A percentile compares a stretch with the other conserved stretches of the same genome.
Evolutionary conservation across 192 early-diverging fungal genomes (phyloP).

Genomic region (Entomortierella beljakovae): DNA sequence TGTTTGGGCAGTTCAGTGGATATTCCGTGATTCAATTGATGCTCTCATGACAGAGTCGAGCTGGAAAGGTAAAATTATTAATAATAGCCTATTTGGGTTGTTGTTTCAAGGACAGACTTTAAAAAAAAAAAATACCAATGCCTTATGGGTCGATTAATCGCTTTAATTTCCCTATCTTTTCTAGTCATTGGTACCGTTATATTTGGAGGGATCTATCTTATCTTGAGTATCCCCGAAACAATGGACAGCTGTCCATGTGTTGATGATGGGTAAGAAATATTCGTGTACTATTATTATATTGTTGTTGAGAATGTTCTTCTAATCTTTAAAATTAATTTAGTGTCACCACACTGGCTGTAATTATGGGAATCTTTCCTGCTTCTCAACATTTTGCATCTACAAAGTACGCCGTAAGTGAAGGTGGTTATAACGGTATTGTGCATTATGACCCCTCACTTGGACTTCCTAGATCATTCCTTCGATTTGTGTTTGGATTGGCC

Average conservation of each 20-base stretch:
- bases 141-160: too few species aligned
- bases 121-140: too few species aligned
- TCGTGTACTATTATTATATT: background rate
- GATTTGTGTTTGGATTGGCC: conserved; percentile 60
- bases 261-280: conserved; percentile 65
- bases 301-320: background rate
- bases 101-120: too few species aligned
- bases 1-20: conserved; percentile 71
- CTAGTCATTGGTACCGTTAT: conserved; percentile 20
- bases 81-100: too few species aligned
- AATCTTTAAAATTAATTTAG: conserved; percentile 5
- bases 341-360: conserved; percentile 46
- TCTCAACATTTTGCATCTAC: conserved; percentile 46
- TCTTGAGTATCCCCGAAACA: conserved; percentile 67
- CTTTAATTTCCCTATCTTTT: background rate
- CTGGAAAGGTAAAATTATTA: conserved; percentile 39
- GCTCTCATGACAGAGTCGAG: conserved; percentile 40
- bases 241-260: conserved; percentile 80
- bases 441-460: conserved; percentile 34
- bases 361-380: conserved; percentile 52
- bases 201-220: conserved; percentile 35
- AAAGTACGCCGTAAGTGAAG: conserved; percentile 19
- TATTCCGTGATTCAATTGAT: conserved; percentile 46
- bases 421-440: conserved; percentile 39
- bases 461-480: conserved; percentile 22